Evolutionary conservation across 1,139 yeast species (phyloP), one percentile per base, ranked within the genome.

Genomic region (Geotrichum fermentans): DNA sequence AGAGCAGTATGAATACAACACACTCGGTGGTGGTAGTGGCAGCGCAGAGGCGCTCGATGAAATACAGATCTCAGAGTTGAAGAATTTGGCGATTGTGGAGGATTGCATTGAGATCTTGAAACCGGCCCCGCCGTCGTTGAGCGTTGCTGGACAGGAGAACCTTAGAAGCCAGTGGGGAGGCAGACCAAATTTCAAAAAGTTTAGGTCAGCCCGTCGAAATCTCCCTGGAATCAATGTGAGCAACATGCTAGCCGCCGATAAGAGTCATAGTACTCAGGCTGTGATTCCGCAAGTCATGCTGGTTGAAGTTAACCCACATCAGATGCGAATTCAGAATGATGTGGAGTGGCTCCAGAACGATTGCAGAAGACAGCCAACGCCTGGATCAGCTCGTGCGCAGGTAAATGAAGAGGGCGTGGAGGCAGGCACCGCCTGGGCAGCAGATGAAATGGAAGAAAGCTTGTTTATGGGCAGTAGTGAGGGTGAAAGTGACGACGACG

Each of bases 141-240:
- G 32, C 13, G 14, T 4, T 14, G 11, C 30, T 20, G 13, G 20
- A 10, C 33, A n/a, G 22, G 20, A 16, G 42, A 26, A 21, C 14
- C 11, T 20, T 2, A 36, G 21, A 10, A 28, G 29, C 11, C 40
- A 22, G 29, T 47, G 50, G 50, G 40, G 34, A 7, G 47, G 47
- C 13, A 40, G 51, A 4, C 47, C 47, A 2, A 47, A 47, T 21
- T 47, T 43, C 44, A 47, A 47, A 18, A 30, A 21, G 20, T 47
- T 47, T 20, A 11, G n/a, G 13, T 41, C 17, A 34, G 16, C 14
- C 16, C 22, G n/a, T 10, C 21, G 24, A 8, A 18, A 14, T 17
- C 6, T 6, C 7, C 34, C 34, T 11, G 34, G n/a, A 30, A 13
- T 5, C 6, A 30, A 11, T 14, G n/a, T n/a, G n/a, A n/a, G n/a